Evolutionary conservation across 148 eudicot genomes (phyloP), one percentile per base, ranked within the genome.

Genomic region (Fagopyrum esculentum): DNA sequence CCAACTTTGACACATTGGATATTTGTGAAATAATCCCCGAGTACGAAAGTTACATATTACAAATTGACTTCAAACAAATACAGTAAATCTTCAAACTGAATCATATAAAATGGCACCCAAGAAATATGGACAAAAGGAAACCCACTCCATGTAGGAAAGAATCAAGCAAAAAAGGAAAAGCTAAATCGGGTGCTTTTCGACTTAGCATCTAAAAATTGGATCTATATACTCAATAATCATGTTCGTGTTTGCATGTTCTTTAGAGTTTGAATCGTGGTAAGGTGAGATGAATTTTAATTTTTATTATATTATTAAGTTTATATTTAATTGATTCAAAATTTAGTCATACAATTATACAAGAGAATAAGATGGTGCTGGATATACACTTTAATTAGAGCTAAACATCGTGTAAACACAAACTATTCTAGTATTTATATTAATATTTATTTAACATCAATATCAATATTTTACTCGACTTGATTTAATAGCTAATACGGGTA

Each of bases 121-220:
- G 70, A 64, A 0, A 64, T 13, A 13, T 4, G 46, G 70, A 64
- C 70, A 40, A 64, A 64, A 64, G 70, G 70, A 30, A 64, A 64
- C 70, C 70, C 70, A 64, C 46, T 64, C 70, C 15, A 30, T 12
- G 6, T 64, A 64, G 70, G 40, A 64, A 64, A 13, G 70, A 64
- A 64, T 64, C 70, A 29, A 63, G 69, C 69, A 44, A 63, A 63
- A 63, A 30, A 63, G 45, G 35, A 63, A 63, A 63, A 5, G 69
- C 69, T 16, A 30, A 63, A 63, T 35, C 40, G 45, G 9, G 69
- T 29, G 13, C 45, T 10, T 30, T 64, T 4, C 26, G 26, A 40
- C 45, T 64, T 64, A 4, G 7, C 5, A 26, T 64, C 13, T 1
- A 35, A 12, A 64, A 2, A 2, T 60, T 60, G 9, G 3, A 8